Evolutionary conservation across 2,329 filamentous ascomycete species (phyloP).

Genomic region (Phaeosphaeriaceae sp.): DNA sequence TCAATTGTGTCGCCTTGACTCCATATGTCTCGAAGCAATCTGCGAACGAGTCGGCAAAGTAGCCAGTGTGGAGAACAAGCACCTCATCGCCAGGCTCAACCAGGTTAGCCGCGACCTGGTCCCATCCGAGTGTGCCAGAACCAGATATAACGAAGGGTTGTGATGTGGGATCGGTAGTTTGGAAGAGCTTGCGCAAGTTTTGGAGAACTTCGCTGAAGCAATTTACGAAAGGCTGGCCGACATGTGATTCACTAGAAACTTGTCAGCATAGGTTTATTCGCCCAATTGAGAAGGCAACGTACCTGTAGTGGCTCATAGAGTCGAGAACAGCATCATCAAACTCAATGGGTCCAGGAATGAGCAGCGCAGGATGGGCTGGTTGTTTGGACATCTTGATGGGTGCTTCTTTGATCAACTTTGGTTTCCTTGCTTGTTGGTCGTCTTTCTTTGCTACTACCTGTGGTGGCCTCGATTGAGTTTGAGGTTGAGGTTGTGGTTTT

Average conservation of each 20-base stretch:
- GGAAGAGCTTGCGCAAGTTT: constrained; percentile 91
- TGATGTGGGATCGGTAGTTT: constrained; percentile 78
- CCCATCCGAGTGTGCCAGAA: constrained; percentile 96
- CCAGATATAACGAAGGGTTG: constrained; percentile 95
- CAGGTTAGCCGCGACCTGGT: constrained; percentile 92
- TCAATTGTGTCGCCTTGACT: constrained; percentile 86
- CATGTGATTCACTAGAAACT: constrained; percentile 81
- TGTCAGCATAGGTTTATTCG: constrained; percentile 6
- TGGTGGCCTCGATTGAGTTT: constrained; percentile 4
- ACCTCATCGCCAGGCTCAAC: constrained; percentile 88
- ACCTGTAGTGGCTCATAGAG: constrained; percentile 95
- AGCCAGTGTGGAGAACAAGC: constrained; percentile 92
- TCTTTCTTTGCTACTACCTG: constrained; percentile 13
- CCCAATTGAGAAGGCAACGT: constrained; percentile 17
- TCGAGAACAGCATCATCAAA: constrained; percentile 96
- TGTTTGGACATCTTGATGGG: constrained; percentile 60
- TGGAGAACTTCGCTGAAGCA: constrained; percentile 88
- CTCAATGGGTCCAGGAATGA: constrained; percentile 97
- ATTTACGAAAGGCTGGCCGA: constrained; percentile 85
- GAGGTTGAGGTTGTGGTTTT: neutral
- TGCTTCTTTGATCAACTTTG: too few relatives aligned
- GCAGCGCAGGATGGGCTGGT: constrained; percentile 71
- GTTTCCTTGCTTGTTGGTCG: constrained; percentile 21
- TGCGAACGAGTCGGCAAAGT: constrained; percentile 95
- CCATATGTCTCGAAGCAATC: constrained; percentile 93